Base-by-base conservation (phyloP, 805 yeast genomes). In the Metschnikowia reukaufii region DNA sequence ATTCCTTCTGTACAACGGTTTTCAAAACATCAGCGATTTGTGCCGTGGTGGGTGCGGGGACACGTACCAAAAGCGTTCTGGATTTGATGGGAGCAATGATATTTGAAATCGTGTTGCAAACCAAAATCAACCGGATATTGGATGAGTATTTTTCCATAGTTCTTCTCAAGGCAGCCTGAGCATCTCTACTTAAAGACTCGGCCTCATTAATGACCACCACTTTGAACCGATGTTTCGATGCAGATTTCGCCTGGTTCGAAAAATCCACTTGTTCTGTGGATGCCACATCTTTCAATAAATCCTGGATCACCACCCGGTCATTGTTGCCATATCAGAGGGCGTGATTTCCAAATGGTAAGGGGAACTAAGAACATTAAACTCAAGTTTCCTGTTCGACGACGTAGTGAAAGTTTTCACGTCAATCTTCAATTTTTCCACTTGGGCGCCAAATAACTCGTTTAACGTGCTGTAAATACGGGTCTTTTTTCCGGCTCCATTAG, bases 401-500 rank as follows among this genome's bases (percentile, higher is more conserved):
- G 96, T 86, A 29, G 81, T 82, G 61, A 92, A 88, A 1, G 86
- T 82, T 57, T 96, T 85, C 31, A 91, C 87, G 62, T 94, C 98
- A 44, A 94, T 91, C 65, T 90, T 92, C 48, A 72, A 60, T 53
- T 83, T 87, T 53, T 86, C 91, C 16, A 88, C 88, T 44, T 85
- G 86, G 2, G 86, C 65, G 0, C 98, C 98, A 60, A 84, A 94
- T 30, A 94, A 74, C 55, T 88, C 88, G 46, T 81, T 76, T 44
- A 94, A 68, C 1, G 95, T 76, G 6, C 95, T 82, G 65, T 89
- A 77, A 6, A 90, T 86, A 54, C 99, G 79, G 8, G 99, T 94
- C 72, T 94, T 95, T 64, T 94, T 94, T 48, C 99, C 99, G 13
- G 96, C 88, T 4, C 99, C 99, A 31, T 90, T 82, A 1, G 99